Conservation (phyloP, 495 filamentous ascomycete genomes). For the Evernia prunastri region DNA sequence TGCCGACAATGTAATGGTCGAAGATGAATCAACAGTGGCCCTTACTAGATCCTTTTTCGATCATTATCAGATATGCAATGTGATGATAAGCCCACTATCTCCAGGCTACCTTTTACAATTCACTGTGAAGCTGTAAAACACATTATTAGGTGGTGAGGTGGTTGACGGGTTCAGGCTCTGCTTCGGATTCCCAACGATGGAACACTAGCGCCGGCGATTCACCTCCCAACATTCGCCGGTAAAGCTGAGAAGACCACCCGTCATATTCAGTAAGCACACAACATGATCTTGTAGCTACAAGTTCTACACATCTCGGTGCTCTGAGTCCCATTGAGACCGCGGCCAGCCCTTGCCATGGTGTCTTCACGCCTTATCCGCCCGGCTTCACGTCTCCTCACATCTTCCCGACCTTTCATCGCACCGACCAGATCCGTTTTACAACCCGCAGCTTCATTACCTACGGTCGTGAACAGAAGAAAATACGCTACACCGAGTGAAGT, state of each 20-base stretch:
- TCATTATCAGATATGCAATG: not conserved
- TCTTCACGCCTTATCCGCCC: conserved; percentile 74
- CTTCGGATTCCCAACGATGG: not conserved
- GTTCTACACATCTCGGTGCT: not conserved
- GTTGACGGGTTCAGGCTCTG: not conserved
- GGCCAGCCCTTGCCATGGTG: conserved; percentile 41
- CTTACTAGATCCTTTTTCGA: not conserved
- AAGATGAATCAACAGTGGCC: no score
- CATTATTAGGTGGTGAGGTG: no score
- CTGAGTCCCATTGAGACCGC: not conserved
- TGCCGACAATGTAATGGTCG: no score
- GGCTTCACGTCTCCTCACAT: conserved; percentile 62
- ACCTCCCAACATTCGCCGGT: not conserved
- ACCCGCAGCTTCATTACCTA: conserved; percentile 42
- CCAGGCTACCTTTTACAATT: not conserved
- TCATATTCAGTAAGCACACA: not conserved
- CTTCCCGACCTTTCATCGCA: conserved; percentile 36
- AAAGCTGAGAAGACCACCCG: not conserved
- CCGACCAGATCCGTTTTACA: conserved; percentile 41
- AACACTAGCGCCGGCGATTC: conserved; percentile 1
- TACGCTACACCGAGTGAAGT: conserved; percentile 53
- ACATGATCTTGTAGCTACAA: conserved; percentile 5
- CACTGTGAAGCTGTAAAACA: not conserved
- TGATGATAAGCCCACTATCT: not conserved
- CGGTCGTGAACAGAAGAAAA: conserved; percentile 38